These are phyloP conservation scores for Brassica incana DNA, from an alignment of 345 rosid species.

Conservation along the genomic window DNA sequence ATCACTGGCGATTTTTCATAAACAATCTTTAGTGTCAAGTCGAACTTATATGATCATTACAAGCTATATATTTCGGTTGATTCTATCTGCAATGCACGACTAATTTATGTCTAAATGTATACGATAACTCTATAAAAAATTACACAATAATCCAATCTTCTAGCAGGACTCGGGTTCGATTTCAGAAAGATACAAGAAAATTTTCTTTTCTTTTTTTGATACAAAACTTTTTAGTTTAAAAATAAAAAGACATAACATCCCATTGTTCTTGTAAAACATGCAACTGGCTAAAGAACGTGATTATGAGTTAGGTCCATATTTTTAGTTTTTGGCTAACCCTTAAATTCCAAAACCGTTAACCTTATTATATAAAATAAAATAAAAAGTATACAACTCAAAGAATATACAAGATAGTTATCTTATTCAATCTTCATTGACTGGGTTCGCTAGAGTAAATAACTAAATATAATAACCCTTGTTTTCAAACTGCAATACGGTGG, in stretches of 20 bases:
- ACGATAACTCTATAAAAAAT: neutral
- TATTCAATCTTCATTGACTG: neutral
- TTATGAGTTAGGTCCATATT: slow-evolving; percentile 32
- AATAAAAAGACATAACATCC: neutral
- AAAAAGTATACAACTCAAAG: neutral
- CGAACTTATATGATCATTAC: neutral
- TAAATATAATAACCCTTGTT: neutral
- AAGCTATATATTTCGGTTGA: neutral
- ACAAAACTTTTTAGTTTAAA: no score
- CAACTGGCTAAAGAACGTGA: slow-evolving; percentile 29
- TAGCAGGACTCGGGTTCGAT: neutral
- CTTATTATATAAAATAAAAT: neutral
- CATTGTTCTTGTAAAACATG: slow-evolving; percentile 6
- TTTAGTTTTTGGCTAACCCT: slow-evolving; percentile 30
- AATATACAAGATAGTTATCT: neutral
- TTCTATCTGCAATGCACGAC: neutral
- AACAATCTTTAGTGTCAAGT: neutral
- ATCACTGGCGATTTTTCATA: neutral
- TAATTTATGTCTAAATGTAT: neutral
- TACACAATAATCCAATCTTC: neutral
- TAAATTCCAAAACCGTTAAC: neutral
- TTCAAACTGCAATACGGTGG: neutral
- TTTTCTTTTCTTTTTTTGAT: no score
- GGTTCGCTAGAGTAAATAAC: neutral
- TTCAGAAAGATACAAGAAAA: neutral